Percentiles rank a stretch among this genome's conserved stretches.
These are phyloP conservation scores for Phaseolus coccineus DNA, from an alignment of 331 rosid species.

Conservation along the genomic window DNA sequence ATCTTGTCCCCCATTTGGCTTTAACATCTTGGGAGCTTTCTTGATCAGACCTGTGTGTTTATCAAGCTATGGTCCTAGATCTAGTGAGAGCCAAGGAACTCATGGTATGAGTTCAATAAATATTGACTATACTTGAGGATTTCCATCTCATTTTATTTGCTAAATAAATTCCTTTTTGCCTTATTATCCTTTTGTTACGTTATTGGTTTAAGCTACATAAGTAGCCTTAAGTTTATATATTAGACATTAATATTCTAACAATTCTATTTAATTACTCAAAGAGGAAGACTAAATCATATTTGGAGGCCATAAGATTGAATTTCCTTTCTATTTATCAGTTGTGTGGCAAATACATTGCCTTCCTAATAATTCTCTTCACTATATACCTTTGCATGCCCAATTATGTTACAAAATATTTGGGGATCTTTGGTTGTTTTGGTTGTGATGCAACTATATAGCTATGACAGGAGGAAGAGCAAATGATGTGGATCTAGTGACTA, in stretches of 20 bases:
- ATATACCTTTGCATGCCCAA: slow-evolving; percentile 83
- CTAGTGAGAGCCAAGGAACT: slow-evolving; percentile 38
- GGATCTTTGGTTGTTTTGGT: slow-evolving; percentile 84
- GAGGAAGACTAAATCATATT: slow-evolving; percentile 70
- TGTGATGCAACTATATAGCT: slow-evolving; percentile 94
- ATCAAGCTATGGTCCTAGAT: slow-evolving; percentile 60
- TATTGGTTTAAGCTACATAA: slow-evolving; percentile 40
- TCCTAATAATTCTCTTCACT: slow-evolving; percentile 79
- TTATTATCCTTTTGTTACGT: slow-evolving; percentile 17
- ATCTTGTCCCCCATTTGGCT: slow-evolving; percentile 83
- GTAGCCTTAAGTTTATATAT: background rate
- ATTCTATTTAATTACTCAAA: slow-evolving; percentile 61
- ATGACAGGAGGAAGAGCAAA: slow-evolving; percentile 85
- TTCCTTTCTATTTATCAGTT: slow-evolving; percentile 75
- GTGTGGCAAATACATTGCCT: slow-evolving; percentile 89
- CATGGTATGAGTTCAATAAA: slow-evolving; percentile 45
- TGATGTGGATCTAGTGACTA: slow-evolving; percentile 54
- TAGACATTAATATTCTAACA: slow-evolving; percentile 40
- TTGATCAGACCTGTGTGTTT: slow-evolving; percentile 73
- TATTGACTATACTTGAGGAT: slow-evolving; percentile 24
- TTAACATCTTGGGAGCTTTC: slow-evolving; percentile 84
- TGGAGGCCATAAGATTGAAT: slow-evolving; percentile 75
- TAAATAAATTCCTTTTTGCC: slow-evolving; percentile 15
- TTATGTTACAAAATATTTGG: slow-evolving; percentile 72
- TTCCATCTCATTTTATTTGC: slow-evolving; percentile 35